Percentiles rank a stretch among this genome's conserved stretches.
Conservation (phyloP, 306 rosid species). For the Datisca glomerata region DNA sequence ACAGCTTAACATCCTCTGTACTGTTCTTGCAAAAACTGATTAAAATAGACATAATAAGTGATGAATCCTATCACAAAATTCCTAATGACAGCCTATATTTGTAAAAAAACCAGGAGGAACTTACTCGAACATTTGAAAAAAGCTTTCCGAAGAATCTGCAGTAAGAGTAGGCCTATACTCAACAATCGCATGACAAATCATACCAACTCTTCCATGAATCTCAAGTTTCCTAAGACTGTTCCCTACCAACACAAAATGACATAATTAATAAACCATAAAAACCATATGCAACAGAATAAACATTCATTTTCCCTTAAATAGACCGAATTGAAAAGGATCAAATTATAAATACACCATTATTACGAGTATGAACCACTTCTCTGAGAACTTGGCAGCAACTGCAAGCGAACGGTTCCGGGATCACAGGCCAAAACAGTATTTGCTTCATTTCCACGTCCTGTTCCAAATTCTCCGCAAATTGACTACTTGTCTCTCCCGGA, state of each 20-base stretch:
- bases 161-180: conserved; percentile 4
- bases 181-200: conserved; percentile 48
- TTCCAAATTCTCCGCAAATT: neutral
- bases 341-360: conserved; percentile 22
- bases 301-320: too few relatives aligned
- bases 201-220: conserved; percentile 60
- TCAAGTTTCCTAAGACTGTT: conserved; percentile 30
- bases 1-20: conserved; percentile 34
- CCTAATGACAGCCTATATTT: neutral
- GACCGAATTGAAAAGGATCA: neutral
- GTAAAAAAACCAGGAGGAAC: neutral
- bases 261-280: too few relatives aligned
- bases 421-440: conserved; percentile 22
- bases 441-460: neutral
- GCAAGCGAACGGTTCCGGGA: conserved; percentile 28
- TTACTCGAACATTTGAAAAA: conserved; percentile 45
- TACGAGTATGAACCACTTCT: conserved; percentile 43
- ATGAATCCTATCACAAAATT: neutral
- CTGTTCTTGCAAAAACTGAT: conserved; percentile 39
- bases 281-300: too few relatives aligned
- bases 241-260: conserved; percentile 17
- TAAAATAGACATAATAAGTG: neutral
- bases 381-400: conserved; percentile 55
- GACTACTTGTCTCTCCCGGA: neutral
- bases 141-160: conserved; percentile 11